Evolutionary conservation across 2,329 filamentous ascomycete species (phyloP), one percentile per base, ranked within the genome.

Genomic region (Neophaeococcomyces aloes): DNA sequence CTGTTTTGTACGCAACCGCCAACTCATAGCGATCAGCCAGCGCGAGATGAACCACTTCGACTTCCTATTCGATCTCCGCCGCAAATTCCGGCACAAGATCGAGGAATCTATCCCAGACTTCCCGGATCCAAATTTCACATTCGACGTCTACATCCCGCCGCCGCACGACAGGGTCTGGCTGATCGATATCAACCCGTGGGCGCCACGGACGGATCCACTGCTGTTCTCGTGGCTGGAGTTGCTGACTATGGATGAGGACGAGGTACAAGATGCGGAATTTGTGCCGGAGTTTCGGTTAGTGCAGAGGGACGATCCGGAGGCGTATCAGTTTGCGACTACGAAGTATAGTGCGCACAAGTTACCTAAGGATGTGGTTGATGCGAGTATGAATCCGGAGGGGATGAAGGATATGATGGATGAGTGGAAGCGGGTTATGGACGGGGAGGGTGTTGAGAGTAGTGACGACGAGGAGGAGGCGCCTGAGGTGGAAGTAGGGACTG

Each of bases 151-250:
- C 58, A 75, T 98, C 1, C 88, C 89, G 56, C 68, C 75, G 57
- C 63, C 82, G 1, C 75, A 93, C 44, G 78, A 85, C 38, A 74
- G 77, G 37, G 84, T 93, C 2, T 83, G 87, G 67, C 69, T 98
- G 8, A 81, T 98, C 38, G 91, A 98, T 59, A 83, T 98, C 57
- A 96, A 96, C 57, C 86, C 91, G 0, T 98, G 89, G 86, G 89
- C 89, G 1, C 76, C 79, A 32, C 72, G 86, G 48, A 98, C 91
- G 0, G 91, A 98, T 65, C 82, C 85, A 3, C 64, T 96, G 34
- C 70, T 95, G 1, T 98, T 94, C 60, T 81, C 79, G 33, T 98
- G 91, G 91, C 61, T 82, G 48, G 89, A 96, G 65, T 71, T 98
- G 31, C 68, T 96, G 46, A 78, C 76, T 0, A 75, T 86, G 66